Evolutionary conservation across 2,329 filamentous ascomycete genomes (phyloP).

Genomic region (Mycosphaerella sp.): DNA sequence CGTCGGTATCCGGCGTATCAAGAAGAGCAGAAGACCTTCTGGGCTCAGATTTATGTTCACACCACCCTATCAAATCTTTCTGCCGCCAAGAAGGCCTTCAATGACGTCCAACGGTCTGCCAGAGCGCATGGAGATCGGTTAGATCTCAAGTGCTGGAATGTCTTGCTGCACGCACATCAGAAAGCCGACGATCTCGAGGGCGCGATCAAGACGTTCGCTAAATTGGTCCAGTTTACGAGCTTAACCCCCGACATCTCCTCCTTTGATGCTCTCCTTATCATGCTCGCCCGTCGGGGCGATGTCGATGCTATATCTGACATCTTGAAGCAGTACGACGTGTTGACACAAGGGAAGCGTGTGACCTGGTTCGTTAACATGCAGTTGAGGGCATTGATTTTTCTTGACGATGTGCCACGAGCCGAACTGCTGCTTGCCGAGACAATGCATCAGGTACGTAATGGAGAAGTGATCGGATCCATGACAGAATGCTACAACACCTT

Average conservation of each 20-base stretch:
- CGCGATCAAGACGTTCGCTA: slow-evolving; percentile 57
- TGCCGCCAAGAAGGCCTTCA: slow-evolving; percentile 55
- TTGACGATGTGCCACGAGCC: slow-evolving; percentile 41
- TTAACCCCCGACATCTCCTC: slow-evolving; percentile 55
- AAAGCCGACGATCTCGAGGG: slow-evolving; percentile 61
- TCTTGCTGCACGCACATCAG: slow-evolving; percentile 64
- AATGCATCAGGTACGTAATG: slow-evolving; percentile 37
- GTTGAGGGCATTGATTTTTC: slow-evolving; percentile 54
- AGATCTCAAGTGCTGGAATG: slow-evolving; percentile 64
- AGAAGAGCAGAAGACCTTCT: slow-evolving; percentile 21
- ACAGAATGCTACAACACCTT: slow-evolving; percentile 73
- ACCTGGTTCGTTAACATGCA: slow-evolving; percentile 57
- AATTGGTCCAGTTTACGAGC: slow-evolving; percentile 44
- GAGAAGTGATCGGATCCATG: slow-evolving; percentile 45
- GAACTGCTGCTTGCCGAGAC: slow-evolving; percentile 52
- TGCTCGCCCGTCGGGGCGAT: slow-evolving; percentile 67
- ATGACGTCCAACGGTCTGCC: slow-evolving; percentile 47
- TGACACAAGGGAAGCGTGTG: slow-evolving; percentile 46
- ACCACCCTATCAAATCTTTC: slow-evolving; percentile 60
- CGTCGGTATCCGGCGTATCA: slow-evolving; percentile 19
- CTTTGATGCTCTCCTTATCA: slow-evolving; percentile 66
- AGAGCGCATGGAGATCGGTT: slow-evolving; percentile 36
- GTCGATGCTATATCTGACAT: slow-evolving; percentile 61
- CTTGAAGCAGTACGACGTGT: slow-evolving; percentile 53
- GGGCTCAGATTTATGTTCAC: slow-evolving; percentile 62